Evolutionary conservation across 2,329 filamentous ascomycete genomes (phyloP), one percentile per base, ranked within the genome.

Genomic region (Fusarium ramigenum): DNA sequence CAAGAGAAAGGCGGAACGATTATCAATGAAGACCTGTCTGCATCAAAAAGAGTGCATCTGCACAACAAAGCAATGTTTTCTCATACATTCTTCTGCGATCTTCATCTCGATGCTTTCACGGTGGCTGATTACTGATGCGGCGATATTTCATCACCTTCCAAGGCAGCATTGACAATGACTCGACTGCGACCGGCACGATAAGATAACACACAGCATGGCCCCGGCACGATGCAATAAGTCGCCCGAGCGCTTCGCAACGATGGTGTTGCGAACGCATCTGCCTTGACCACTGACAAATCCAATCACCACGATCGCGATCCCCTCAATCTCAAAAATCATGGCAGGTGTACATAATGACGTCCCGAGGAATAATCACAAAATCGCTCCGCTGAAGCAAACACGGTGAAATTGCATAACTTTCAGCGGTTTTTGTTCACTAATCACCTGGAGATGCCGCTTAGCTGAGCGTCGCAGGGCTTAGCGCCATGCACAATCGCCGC

Each of bases 231-330:
- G 19, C 11, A 15, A 56, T 56, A 56, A 56, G 15, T 15, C 18
- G 21, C 21, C 52, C 52, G 52, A 56, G 11, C 6, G 2, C 25
- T 5, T 21, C 11, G 0, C 11, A 2, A 0, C 11, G 25, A 18
- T 56, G 25, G 52, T 32, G 37, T 43, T 56, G 52, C 37, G 15
- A 32, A 6, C 5, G 36, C 52, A 30, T 42, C 37, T 43, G 11
- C 5, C 52, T 56, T 15, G 25, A 23, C 11, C 25, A 56, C 52
- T 56, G 52, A 56, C 52, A 56, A 56, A 56, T 56, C 11, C 21
- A 14, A 10, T 3, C 4, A 7, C 6, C 19, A 43, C 52, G 25
- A 56, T 56, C 25, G 37, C 25, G 52, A 56, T 56, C 37, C 21
- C 25, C 25, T 56, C 37, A 56, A 4, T 19, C 25, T 23, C 25